Evolutionary conservation across 2,329 filamentous ascomycete species (phyloP), one percentile per base, ranked within the genome.

Genomic region (Zymoseptoria crescenta): DNA sequence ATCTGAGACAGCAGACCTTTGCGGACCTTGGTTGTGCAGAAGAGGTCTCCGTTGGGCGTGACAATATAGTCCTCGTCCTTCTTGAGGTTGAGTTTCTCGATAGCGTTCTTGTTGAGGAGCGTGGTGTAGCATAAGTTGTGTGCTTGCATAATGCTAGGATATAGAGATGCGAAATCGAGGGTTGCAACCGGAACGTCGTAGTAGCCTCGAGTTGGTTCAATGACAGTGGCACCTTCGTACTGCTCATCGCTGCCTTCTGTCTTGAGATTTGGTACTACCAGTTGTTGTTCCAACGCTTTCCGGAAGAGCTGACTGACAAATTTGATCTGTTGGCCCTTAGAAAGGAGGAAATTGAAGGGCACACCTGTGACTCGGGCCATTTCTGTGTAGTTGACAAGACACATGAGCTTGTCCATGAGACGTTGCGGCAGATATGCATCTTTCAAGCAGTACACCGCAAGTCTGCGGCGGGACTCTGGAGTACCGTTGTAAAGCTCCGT

Each of bases 341-440:
- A 86, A 1, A 99, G 82, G 51, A 99, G 81, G 70, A 88, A 96
- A 72, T 96, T 97, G 80, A 99, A 99, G 0, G 94, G 94, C 4
- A 99, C 93, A 68, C 94, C 94, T 27, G 95, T 99, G 75, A 99
- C 94, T 84, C 94, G 94, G 59, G 94, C 93, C 94, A 99, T 99
- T 76, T 99, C 94, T 0, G 94, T 97, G 70, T 97, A 97, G 73
- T 99, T 99, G 75, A 96, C 89, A n/a, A 99, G 80, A 75, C 94
- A 97, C 71, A 96, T 97, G 27, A 99, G 80, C 74, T 99, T 99
- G 72, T 99, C 94, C 86, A 99, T 92, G 55, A 99, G 76, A 60
- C 95, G 80, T 70, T 97, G 92, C 1, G 94, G 94, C 3, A 99
- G 80, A 69, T 96, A 99, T 0, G 94, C 94, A 77, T 99, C 95